Evolutionary conservation across 2,329 filamentous ascomycete genomes (phyloP).

Genomic region (Fusarium tjaetaba): DNA sequence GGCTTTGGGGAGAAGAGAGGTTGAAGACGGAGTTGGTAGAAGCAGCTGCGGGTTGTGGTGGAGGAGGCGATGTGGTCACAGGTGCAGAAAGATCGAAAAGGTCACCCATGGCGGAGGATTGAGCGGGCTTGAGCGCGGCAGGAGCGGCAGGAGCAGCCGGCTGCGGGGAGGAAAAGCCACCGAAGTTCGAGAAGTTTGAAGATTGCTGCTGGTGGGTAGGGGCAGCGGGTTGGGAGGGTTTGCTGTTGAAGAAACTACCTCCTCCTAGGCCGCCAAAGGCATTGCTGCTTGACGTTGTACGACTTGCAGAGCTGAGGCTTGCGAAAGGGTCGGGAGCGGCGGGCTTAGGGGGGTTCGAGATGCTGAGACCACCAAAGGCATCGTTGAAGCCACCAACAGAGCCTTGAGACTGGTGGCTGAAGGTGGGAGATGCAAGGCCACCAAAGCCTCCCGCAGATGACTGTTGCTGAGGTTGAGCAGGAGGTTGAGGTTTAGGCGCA

Average conservation of each 20-base stretch:
- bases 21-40: constrained; percentile 79
- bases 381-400: constrained; percentile 76
- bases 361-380: constrained; percentile 68
- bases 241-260: constrained; percentile 84
- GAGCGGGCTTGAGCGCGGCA: constrained; percentile 54
- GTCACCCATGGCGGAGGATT: constrained; percentile 74
- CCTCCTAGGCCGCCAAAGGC: constrained; percentile 69
- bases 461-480: constrained; percentile 54
- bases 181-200: constrained; percentile 71
- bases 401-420: constrained; percentile 60
- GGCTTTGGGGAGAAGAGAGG: constrained; percentile 67
- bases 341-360: constrained; percentile 57
- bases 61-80: constrained; percentile 56
- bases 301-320: constrained; percentile 56
- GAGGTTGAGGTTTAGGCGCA: constrained; percentile 78
- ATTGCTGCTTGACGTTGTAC: constrained; percentile 49
- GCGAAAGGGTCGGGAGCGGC: constrained; percentile 67
- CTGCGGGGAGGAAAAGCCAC: constrained; percentile 64
- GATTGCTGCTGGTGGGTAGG: constrained; percentile 61
- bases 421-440: constrained; percentile 69
- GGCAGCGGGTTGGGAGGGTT: constrained; percentile 68
- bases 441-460: constrained; percentile 73
- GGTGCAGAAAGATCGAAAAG: constrained; percentile 80
- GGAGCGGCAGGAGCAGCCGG: constrained; percentile 48
- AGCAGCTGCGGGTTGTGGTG: constrained; percentile 55